phyloP scores from a whole-genome alignment of 2,329 filamentous ascomycete genomes.

The Lecanosticta acicola region DNA sequence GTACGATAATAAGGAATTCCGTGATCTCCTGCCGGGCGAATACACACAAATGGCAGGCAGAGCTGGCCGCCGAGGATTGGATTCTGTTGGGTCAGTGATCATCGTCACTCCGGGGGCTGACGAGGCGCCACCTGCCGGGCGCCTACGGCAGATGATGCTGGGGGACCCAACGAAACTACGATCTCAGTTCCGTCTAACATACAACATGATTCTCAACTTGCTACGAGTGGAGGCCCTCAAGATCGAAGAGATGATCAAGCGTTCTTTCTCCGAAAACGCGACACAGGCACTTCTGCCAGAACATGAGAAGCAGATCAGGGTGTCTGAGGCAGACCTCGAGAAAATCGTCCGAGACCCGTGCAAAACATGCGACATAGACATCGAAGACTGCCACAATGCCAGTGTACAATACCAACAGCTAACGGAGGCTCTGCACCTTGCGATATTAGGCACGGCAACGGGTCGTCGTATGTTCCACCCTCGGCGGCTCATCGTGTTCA shows the following conservation, averaged over 20 bases:
- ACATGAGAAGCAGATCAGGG: constrained; percentile 87
- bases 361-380: constrained; percentile 69
- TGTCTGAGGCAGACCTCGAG: constrained; percentile 84
- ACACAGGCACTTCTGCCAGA: constrained; percentile 91
- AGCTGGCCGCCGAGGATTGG: constrained; percentile 85
- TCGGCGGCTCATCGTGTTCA: constrained; percentile 76
- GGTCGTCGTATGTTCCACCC: constrained; percentile 72
- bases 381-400: constrained; percentile 76
- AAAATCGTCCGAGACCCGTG: constrained; percentile 86
- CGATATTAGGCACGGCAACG: constrained; percentile 70
- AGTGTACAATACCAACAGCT: constrained; percentile 72
- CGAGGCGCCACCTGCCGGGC: constrained; percentile 78
- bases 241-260: constrained; percentile 99
- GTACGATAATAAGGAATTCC: constrained; percentile 86
- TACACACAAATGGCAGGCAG: constrained; percentile 98
- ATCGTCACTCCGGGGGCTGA: constrained; percentile 77
- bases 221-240: constrained; percentile 92
- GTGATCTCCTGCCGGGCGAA: constrained; percentile 86
- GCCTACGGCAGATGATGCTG: constrained; percentile 88
- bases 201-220: constrained; percentile 98
- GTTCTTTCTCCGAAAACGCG: constrained; percentile 96
- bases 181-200: constrained; percentile 93
- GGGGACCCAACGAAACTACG: constrained; percentile 91
- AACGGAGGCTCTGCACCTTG: constrained; percentile 74
- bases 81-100: constrained; percentile 89